phyloP scores from a whole-genome alignment of 768 basidiomycete species.

The Rhodosporidiobolus odoratus region DNA sequence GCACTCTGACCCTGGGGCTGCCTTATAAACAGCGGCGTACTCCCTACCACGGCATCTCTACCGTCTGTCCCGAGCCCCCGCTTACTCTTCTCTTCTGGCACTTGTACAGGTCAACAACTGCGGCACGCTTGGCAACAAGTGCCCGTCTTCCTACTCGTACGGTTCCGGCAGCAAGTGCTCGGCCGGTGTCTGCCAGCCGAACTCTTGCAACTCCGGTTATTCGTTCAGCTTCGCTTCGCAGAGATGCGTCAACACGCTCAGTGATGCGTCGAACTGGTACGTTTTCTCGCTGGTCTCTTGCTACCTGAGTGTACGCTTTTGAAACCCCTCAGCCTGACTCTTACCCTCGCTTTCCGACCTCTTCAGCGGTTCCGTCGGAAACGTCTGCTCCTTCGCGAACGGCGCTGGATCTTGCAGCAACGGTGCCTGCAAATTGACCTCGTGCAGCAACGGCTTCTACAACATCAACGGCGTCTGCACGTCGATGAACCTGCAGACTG shows the following conservation, averaged over 20 bases:
- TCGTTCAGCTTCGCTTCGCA: background rate
- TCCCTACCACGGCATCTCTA: too few species aligned
- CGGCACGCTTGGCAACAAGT: background rate
- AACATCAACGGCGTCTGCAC: constrained; percentile 12
- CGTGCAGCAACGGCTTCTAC: constrained; percentile 6
- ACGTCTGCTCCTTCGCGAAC: constrained; percentile 12
- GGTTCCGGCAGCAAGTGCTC: constrained; percentile 2
- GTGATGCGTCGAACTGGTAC: constrained; percentile 9
- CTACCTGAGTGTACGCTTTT: background rate
- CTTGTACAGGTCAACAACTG: constrained; percentile 11
- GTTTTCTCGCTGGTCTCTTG: background rate
- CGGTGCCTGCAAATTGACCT: background rate
- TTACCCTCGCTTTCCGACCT: too few species aligned
- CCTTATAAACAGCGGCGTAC: too few species aligned
- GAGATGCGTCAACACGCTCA: background rate
- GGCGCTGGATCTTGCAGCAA: constrained; percentile 2
- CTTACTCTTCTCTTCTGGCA: background rate
- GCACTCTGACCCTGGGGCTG: too few species aligned
- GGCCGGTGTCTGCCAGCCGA: background rate
- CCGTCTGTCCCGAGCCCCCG: too few species aligned
- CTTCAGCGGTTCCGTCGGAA: background rate
- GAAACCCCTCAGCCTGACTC: background rate
- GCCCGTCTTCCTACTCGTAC: constrained; percentile 3
- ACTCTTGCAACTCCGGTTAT: constrained; percentile 1
- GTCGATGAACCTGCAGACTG: constrained; percentile 4